These are phyloP conservation scores for Hydrangea macrophylla DNA, from an alignment of 148 eudicot species.

Conservation along the genomic window DNA sequence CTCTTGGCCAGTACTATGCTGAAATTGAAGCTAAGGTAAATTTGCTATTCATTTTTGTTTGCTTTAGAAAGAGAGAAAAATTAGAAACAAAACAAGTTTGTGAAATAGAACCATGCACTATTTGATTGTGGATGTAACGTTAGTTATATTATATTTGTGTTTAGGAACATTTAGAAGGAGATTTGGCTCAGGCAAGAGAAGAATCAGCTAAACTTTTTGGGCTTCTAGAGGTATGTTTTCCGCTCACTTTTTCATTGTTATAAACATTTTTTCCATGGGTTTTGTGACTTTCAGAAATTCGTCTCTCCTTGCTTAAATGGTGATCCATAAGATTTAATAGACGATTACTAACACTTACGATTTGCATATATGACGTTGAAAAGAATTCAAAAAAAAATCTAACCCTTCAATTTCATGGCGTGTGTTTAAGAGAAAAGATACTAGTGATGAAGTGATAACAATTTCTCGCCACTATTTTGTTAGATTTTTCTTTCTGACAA, in stretches of 20 bases:
- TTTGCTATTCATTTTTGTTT: constrained; percentile 6
- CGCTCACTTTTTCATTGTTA: constrained; percentile 2
- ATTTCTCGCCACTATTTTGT: too few species aligned
- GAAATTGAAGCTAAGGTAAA: constrained; percentile 96
- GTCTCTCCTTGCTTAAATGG: not conserved
- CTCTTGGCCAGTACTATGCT: constrained; percentile 95
- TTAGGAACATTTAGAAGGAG: constrained; percentile 84
- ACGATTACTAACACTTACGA: not conserved
- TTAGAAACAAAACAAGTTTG: not conserved
- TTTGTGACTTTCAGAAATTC: not conserved
- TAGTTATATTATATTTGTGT: constrained; percentile 5
- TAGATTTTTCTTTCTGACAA: not conserved
- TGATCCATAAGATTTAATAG: not conserved
- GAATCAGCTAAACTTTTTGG: constrained; percentile 64
- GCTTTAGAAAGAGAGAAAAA: too few species aligned
- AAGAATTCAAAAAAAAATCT: not conserved
- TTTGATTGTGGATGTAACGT: not conserved
- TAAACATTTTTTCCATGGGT: not conserved
- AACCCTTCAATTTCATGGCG: too few species aligned
- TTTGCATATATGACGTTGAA: not conserved
- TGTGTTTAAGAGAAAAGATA: too few species aligned
- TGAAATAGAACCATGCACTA: not conserved
- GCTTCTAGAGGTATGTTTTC: constrained; percentile 52
- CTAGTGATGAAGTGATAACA: too few species aligned
- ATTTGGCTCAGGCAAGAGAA: constrained; percentile 62